Percentiles rank a stretch among this genome's conserved stretches.
phyloP scores from a whole-genome alignment of 306 rosid genomes.

The Quercus rubra region DNA sequence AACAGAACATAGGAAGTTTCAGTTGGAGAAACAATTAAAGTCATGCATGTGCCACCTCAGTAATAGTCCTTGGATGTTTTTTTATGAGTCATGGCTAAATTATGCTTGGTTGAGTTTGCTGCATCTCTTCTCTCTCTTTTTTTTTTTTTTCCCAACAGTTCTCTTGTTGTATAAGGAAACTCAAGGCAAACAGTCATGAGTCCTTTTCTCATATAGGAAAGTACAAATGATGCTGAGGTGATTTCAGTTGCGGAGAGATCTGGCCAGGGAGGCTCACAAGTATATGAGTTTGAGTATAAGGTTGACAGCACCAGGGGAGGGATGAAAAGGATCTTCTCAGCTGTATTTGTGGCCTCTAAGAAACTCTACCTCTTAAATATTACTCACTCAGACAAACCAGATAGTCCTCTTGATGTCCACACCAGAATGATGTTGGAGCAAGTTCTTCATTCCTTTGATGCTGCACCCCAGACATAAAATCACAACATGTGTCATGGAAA shows the following conservation, averaged over 20 bases:
- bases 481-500: neutral
- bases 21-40: neutral
- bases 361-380: constrained; percentile 84
- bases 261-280: constrained; percentile 56
- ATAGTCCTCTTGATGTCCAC: constrained; percentile 62
- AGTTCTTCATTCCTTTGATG: constrained; percentile 54
- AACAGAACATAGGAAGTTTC: neutral
- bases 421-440: constrained; percentile 41
- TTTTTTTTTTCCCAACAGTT: no score
- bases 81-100: neutral
- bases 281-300: constrained; percentile 79
- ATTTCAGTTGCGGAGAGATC: constrained; percentile 62
- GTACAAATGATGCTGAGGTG: constrained; percentile 78
- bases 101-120: neutral
- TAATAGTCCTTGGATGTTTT: neutral
- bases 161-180: neutral
- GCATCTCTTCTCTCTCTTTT: neutral
- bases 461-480: constrained; percentile 26
- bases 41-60: neutral
- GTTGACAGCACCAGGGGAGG: constrained; percentile 91
- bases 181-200: neutral
- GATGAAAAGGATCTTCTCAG: constrained; percentile 74
- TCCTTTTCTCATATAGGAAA: constrained; percentile 50
- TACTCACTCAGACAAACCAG: constrained; percentile 76
- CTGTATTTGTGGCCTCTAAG: constrained; percentile 86